Conservation (phyloP, 1,284 basidiomycete genomes). For the Puccinia coronata region DNA sequence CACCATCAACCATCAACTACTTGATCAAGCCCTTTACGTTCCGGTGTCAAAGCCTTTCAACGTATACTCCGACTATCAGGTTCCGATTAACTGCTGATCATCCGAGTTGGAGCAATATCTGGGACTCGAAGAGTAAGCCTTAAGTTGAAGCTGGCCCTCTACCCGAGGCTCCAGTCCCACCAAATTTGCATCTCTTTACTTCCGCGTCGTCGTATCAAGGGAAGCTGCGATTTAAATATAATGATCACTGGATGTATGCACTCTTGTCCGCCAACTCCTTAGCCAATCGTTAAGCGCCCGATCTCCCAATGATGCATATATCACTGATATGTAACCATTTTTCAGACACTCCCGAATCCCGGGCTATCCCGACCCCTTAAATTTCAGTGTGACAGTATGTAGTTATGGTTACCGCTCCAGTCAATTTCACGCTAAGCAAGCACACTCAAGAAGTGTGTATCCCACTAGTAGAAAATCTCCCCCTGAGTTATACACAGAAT, state of each 20-base stretch:
- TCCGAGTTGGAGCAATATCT: too few species aligned
- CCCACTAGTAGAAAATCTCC: constrained; percentile 13
- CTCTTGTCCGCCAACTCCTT: neutral
- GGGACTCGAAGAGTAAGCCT: neutral
- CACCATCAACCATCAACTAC: neutral
- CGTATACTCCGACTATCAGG: neutral
- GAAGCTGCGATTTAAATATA: too few species aligned
- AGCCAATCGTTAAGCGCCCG: neutral
- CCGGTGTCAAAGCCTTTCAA: neutral
- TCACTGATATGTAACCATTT: too few species aligned
- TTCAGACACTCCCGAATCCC: neutral
- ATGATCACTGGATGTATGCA: too few species aligned
- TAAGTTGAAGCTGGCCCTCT: neutral
- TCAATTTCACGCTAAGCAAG: neutral
- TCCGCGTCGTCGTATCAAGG: neutral
- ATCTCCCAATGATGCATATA: neutral
- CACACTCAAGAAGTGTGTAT: constrained; percentile 4
- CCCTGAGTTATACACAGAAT: neutral
- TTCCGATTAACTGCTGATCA: neutral
- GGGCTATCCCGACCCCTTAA: too few species aligned
- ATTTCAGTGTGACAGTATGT: neutral
- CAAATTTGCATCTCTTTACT: neutral
- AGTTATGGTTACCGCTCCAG: neutral
- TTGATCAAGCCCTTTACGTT: neutral
- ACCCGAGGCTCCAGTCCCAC: neutral